A percentile compares a stretch with the other conserved stretches of the same genome.
phyloP scores from a whole-genome alignment of 2,329 filamentous ascomycete species.

The Xylaria sp. region DNA sequence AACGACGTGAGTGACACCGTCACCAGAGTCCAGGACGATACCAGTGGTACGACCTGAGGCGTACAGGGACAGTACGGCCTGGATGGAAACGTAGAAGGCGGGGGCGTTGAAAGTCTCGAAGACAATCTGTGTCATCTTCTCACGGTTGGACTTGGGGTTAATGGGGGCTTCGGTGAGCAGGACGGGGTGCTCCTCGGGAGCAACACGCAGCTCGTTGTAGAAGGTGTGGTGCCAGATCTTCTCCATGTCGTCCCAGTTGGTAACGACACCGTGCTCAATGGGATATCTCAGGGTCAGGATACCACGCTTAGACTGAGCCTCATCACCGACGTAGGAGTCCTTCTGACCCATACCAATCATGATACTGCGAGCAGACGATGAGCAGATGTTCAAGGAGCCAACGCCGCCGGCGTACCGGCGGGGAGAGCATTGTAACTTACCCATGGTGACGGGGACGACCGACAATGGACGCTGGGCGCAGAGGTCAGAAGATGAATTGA shows the following conservation, averaged over 20 bases:
- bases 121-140: slow-evolving; percentile 99
- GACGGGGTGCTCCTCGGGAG: slow-evolving; percentile 99
- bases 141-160: slow-evolving; percentile 99
- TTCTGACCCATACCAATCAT: slow-evolving; percentile 99
- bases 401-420: not conserved
- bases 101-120: slow-evolving; percentile 99
- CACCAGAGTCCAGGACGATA: slow-evolving; percentile 99
- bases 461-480: slow-evolving; percentile 83
- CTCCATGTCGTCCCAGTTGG: slow-evolving; percentile 99
- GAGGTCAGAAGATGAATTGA: slow-evolving; percentile 33
- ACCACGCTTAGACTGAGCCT: slow-evolving; percentile 99
- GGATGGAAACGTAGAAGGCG: slow-evolving; percentile 99
- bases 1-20: slow-evolving; percentile 99
- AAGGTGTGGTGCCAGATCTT: slow-evolving; percentile 99
- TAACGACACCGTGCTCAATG: slow-evolving; percentile 99
- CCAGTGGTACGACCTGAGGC: slow-evolving; percentile 99
- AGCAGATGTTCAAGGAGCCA: slow-evolving; percentile 2
- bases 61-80: slow-evolving; percentile 98
- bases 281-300: slow-evolving; percentile 99
- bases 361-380: slow-evolving; percentile 59
- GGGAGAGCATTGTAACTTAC: slow-evolving; percentile 53
- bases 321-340: slow-evolving; percentile 99
- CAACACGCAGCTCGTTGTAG: slow-evolving; percentile 99
- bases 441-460: slow-evolving; percentile 99
- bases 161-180: slow-evolving; percentile 98